A percentile compares a stretch with the other conserved stretches of the same genome.
Conservation (phyloP, 305 asterid species). For the Nicotiana rustica region DNA sequence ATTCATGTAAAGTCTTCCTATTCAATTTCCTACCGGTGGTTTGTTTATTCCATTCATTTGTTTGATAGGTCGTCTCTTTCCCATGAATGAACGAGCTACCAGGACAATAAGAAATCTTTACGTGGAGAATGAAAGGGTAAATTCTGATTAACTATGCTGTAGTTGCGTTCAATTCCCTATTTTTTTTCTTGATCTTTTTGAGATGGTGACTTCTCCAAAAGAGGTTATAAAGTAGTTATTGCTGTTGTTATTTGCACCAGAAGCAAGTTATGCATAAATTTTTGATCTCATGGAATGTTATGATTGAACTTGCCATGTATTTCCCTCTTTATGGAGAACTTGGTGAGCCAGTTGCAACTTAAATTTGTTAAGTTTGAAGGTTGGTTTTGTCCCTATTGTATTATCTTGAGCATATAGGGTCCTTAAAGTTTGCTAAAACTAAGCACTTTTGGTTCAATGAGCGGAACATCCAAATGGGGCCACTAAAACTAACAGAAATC, state of each 20-base stretch:
- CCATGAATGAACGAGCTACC: constrained; percentile 90
- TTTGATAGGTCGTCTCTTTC: constrained; percentile 77
- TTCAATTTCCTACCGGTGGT: constrained; percentile 31
- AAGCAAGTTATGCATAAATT: constrained; percentile 16
- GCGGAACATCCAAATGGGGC: background rate
- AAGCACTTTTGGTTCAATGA: background rate
- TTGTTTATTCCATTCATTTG: constrained; percentile 34
- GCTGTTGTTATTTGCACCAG: background rate
- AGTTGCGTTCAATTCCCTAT: background rate
- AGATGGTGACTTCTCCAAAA: background rate
- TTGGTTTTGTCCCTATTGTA: background rate
- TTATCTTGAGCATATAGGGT: background rate
- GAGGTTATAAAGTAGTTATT: background rate
- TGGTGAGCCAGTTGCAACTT: background rate
- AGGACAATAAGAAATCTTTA: constrained; percentile 88
- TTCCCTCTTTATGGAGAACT: background rate
- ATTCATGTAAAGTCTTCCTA: constrained; percentile 15
- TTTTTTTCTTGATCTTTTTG: background rate
- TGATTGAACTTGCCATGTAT: background rate
- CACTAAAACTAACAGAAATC: background rate
- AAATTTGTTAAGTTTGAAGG: background rate
- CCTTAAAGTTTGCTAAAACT: background rate
- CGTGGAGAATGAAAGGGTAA: constrained; percentile 94
- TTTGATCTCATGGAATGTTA: constrained; percentile 11
- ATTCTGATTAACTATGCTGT: background rate